Base-by-base conservation (phyloP, 139 green algal species). In the Pleodorina starrii region DNA sequence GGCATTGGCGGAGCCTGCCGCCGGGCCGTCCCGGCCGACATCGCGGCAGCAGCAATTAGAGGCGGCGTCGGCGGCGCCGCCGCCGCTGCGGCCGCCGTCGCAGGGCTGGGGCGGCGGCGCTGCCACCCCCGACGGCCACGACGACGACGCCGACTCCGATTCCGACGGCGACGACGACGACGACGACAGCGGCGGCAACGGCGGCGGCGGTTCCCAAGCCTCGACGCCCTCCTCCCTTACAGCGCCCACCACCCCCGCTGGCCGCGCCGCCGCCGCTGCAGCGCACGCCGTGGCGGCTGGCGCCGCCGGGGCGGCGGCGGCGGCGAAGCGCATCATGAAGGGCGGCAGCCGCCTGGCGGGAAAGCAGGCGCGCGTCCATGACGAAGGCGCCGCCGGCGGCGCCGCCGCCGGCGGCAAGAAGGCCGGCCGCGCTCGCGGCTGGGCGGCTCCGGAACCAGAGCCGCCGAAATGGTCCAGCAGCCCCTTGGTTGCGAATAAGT, bases 261-360 rank as follows among this genome's bases (percentile, higher is more conserved):
- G 32, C 11, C 68, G 36, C 68, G 35, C 35, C 5, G 36, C 35
- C 35, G 68, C 68, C 5, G 32, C 68, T 40, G 19, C 63, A 9
- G 36, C 46, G 25, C 68, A 76, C 5, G 68, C 68, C 3, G 68
- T 48, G 35, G 68, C 68, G 14, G 32, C 68, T 9, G 35, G 35
- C 68, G 68, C 68, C 25, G 68, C 68, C 35, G 35, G 68, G 32
- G 68, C 36, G 5, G 68, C 68, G 68, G 68, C 68, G 4, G 68
- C 35, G 35, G 68, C 63, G 29, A 23, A n/a, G 19, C 68, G 68
- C 4, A 27, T 76, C 68, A 44, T 76, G n/a, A 76, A 76, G 36
- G 68, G 68, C 32, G 38, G 68, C 68, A 76, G 36, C 68, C 68
- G 68, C 16, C 35, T 76, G 68, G 68, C 68, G 19, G 68, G 68